These are phyloP conservation scores for Wickerhamomyces sp. DNA, from an alignment of 1,139 yeast species.

Conservation along the genomic window DNA sequence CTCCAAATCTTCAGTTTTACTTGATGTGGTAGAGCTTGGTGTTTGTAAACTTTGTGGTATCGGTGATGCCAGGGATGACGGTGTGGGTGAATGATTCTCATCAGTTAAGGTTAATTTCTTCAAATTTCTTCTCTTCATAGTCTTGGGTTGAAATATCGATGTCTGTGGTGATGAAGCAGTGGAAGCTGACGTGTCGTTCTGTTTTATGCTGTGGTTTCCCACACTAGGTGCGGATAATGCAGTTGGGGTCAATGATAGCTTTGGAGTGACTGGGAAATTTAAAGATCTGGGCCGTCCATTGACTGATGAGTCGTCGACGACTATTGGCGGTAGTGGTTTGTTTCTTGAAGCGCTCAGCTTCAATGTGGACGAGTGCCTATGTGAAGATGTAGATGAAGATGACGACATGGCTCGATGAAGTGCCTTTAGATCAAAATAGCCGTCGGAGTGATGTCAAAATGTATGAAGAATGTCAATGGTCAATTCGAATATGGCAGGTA, in stretches of 20 bases:
- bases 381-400: slow-evolving; percentile 3
- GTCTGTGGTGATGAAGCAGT: slow-evolving; percentile 6
- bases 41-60: slow-evolving; percentile 11
- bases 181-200: too few species aligned
- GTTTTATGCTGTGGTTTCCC: slow-evolving; percentile 5
- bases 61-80: slow-evolving; percentile 1
- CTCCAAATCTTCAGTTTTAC: slow-evolving; percentile 27
- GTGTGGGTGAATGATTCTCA: slow-evolving; percentile 7
- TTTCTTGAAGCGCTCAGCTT: slow-evolving; percentile 20
- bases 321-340: slow-evolving; percentile 24
- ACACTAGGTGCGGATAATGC: slow-evolving; percentile 5
- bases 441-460: too few species aligned
- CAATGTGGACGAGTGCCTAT: slow-evolving; percentile 22
- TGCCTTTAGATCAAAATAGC: too few species aligned
- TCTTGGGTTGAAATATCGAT: slow-evolving; percentile 42
- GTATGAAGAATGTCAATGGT: too few species aligned
- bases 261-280: neutral
- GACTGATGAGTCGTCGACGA: slow-evolving; percentile 7
- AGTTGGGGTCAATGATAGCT: slow-evolving; percentile 1
- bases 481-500: too few species aligned
- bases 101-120: slow-evolving; percentile 57
- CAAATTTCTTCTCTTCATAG: slow-evolving; percentile 67
- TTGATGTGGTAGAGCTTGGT: slow-evolving; percentile 15
- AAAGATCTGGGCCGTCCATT: too few species aligned
- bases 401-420: neutral